Evolutionary conservation across 106 monocot genomes (phyloP).

Genomic region (Phalaenopsis aphrodite): DNA sequence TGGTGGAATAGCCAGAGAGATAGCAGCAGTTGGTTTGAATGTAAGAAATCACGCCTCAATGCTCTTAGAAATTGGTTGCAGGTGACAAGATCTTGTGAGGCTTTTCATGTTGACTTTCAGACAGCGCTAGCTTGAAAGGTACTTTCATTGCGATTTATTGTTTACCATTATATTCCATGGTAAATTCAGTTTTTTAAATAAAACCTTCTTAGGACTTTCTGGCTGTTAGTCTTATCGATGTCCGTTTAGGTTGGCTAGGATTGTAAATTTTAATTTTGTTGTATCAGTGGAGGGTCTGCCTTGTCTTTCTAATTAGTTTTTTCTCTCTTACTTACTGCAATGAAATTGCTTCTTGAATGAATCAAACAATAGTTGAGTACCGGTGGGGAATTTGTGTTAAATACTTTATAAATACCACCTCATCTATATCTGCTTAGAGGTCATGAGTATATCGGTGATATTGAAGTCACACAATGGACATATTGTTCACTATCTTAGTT

Average conservation of each 20-base stretch:
- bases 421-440: no score
- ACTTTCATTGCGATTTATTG: not conserved
- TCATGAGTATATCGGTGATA: no score
- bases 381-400: not conserved
- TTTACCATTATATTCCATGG: not conserved
- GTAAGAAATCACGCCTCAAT: not conserved
- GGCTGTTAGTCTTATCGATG: not conserved
- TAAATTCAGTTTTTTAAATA: not conserved
- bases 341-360: not conserved
- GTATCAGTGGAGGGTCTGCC: not conserved
- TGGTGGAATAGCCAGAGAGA: not conserved
- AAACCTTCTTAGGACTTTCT: not conserved
- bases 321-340: not conserved
- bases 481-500: no score
- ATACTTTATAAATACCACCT: no score
- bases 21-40: not conserved
- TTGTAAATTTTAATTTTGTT: not conserved
- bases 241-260: not conserved
- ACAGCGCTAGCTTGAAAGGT: not conserved
- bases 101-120: not conserved
- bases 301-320: not conserved
- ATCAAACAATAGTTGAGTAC: not conserved
- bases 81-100: not conserved
- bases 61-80: not conserved
- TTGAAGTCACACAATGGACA: no score